Evolutionary conservation across 2,329 filamentous ascomycete genomes (phyloP), one percentile per base, ranked within the genome.

Genomic region (Sclerotiophoma versabilis): DNA sequence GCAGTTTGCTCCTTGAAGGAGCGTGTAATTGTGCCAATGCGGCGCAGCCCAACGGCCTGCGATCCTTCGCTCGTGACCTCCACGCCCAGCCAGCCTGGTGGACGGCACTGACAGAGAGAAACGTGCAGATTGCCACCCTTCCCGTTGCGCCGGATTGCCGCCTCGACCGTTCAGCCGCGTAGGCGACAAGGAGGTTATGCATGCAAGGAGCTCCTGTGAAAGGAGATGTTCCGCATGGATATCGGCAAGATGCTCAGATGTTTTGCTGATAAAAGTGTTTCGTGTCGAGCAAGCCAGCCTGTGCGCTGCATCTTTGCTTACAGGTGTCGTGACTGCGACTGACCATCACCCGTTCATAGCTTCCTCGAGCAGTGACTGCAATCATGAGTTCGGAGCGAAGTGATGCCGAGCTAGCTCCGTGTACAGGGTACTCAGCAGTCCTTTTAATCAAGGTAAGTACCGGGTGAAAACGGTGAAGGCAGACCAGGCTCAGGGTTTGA

Each of bases 21-120:
- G 22, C 5, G 29, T 17, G 22, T 15, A 19, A 20, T 15, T 39
- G 33, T 45, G 39, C 33, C 33, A 46, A 29, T 45, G 45, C 29
- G 39, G 45, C 41, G 34, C 29, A 49, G 45, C 29, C n/a, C 51
- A 49, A 20, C 37, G 29, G 19, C 34, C 51, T 39, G 46, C 27
- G 23, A 23, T 39, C 33, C 39, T 25, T 33, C 25, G 33, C 33
- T 23, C 45, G 27, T n/a, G 9, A 34, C 12, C 12, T 20, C 20
- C 25, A n/a, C 10, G 25, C 10, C 23, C 34, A 36, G 27, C 17
- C 23, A 29, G 30, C 17, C 39, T 22, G 33, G 17, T 23, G n/a
- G 26, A 36, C 41, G 33, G 27, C 17, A 41, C 17, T 22, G 32
- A 12, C 29, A 17, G 17, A 27, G 5, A 25, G 14, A 14, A 39